These are phyloP conservation scores for Ambrosiella cleistominuta DNA, from an alignment of 2,329 filamentous ascomycete species.

Conservation along the genomic window DNA sequence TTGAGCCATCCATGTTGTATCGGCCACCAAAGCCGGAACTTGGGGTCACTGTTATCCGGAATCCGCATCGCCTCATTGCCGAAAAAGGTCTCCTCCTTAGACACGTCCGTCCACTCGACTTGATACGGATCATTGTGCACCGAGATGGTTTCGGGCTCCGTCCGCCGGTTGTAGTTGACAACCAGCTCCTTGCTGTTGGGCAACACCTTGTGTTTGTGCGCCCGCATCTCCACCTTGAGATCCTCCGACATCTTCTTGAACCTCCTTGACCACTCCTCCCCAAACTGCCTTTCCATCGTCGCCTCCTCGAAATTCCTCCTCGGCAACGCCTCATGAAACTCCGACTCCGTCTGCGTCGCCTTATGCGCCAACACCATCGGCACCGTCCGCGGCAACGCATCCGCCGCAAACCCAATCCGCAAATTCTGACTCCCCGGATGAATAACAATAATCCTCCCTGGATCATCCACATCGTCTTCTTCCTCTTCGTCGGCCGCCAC, in stretches of 20 bases:
- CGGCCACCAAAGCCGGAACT: slow-evolving; percentile 88
- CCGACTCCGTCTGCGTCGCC: slow-evolving; percentile 61
- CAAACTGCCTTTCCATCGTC: slow-evolving; percentile 62
- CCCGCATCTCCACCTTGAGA: slow-evolving; percentile 75
- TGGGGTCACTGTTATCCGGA: slow-evolving; percentile 71
- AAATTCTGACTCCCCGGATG: slow-evolving; percentile 93
- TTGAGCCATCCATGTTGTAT: slow-evolving; percentile 76
- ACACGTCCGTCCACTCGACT: slow-evolving; percentile 86
- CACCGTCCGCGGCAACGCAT: slow-evolving; percentile 83
- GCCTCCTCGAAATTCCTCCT: slow-evolving; percentile 46
- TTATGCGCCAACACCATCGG: slow-evolving; percentile 82
- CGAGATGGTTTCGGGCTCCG: slow-evolving; percentile 68
- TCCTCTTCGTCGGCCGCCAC: slow-evolving; percentile 36
- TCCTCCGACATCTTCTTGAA: slow-evolving; percentile 74
- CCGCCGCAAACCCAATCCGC: slow-evolving; percentile 85
- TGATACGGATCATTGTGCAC: slow-evolving; percentile 90
- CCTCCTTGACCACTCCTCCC: slow-evolving; percentile 58
- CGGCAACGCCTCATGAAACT: slow-evolving; percentile 65
- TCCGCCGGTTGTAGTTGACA: slow-evolving; percentile 79
- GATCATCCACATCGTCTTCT: slow-evolving; percentile 44
- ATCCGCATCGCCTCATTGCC: slow-evolving; percentile 71
- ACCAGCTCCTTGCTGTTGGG: slow-evolving; percentile 97
- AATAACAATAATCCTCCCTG: slow-evolving; percentile 85
- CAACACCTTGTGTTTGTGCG: slow-evolving; percentile 83
- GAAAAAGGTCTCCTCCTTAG: slow-evolving; percentile 43